These are phyloP conservation scores for Meyerozyma smithsonii DNA, from an alignment of 1,139 yeast genomes.

Conservation along the genomic window DNA sequence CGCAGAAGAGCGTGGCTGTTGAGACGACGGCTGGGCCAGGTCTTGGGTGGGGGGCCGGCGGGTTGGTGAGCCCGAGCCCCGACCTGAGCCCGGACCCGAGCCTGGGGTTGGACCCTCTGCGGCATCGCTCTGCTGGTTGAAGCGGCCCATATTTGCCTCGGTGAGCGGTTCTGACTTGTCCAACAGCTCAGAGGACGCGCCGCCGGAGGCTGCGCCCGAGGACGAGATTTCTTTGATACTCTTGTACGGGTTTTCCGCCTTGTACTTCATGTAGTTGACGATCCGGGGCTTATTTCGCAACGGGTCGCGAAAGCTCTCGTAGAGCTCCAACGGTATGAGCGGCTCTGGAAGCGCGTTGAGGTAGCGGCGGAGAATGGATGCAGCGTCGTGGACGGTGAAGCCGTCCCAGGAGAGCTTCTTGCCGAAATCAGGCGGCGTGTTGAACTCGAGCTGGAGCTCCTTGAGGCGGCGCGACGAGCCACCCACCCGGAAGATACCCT, in stretches of 20 bases:
- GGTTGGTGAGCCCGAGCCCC: too few relatives aligned
- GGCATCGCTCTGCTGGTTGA: conserved; percentile 12
- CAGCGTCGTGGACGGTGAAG: conserved; percentile 96
- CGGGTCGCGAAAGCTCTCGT: conserved; percentile 79
- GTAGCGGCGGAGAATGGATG: conserved; percentile 79
- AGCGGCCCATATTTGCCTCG: conserved; percentile 27
- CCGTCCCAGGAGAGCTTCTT: conserved; percentile 87
- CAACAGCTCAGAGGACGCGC: conserved; percentile 6
- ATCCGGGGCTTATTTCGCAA: conserved; percentile 57
- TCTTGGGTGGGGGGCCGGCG: too few relatives aligned
- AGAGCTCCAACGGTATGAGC: conserved; percentile 71
- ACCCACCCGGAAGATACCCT: conserved; percentile 91
- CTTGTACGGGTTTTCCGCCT: conserved; percentile 40
- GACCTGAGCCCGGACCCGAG: too few relatives aligned
- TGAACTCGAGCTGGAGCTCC: conserved; percentile 78
- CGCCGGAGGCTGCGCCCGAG: conserved; percentile 3
- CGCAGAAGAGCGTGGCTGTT: too few relatives aligned
- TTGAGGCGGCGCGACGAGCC: conserved; percentile 88
- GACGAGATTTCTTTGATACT: conserved; percentile 6
- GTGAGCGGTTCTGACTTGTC: conserved; percentile 25
- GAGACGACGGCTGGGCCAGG: too few relatives aligned
- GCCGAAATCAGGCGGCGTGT: conserved; percentile 86
- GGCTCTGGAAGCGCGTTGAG: conserved; percentile 91
- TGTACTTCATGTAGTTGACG: conserved; percentile 56
- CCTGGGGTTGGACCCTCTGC: neutral